Percentiles rank a stretch among this genome's conserved stretches.
Evolutionary conservation across 768 basidiomycete genomes (phyloP).

Genomic region (Ramaria sp.): DNA sequence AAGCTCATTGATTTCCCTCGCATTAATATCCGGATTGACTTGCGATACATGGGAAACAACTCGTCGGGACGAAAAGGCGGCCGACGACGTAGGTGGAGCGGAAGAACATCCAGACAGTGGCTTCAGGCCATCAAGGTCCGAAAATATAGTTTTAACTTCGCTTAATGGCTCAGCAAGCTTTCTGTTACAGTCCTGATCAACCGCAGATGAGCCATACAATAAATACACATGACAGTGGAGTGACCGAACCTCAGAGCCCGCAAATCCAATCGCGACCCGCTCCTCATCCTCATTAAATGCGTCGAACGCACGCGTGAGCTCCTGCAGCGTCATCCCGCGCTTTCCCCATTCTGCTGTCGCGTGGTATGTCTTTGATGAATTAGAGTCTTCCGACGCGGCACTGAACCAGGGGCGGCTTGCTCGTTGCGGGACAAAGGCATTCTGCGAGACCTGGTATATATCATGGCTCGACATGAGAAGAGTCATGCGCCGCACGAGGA

Average conservation of each 20-base stretch:
- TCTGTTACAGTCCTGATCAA: neutral
- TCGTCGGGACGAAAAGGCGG: neutral
- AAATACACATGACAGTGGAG: no score
- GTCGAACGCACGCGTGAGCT: constrained; percentile 2
- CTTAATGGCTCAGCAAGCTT: neutral
- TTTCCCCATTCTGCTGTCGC: constrained; percentile 4
- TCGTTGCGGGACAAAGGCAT: no score
- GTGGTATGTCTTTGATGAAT: neutral
- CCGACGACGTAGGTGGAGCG: neutral
- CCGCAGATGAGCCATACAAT: no score
- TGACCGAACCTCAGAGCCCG: constrained; percentile 1
- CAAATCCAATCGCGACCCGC: neutral
- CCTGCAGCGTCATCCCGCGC: constrained; percentile 2
- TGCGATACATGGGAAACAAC: neutral
- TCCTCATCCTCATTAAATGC: constrained; percentile 3
- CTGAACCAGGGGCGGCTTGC: no score
- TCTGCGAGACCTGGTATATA: no score
- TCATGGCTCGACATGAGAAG: no score
- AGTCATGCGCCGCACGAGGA: no score
- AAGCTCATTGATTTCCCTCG: neutral
- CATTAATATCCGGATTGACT: neutral
- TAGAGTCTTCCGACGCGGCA: neutral
- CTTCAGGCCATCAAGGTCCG: neutral
- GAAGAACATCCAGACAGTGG: neutral
- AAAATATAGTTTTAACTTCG: neutral